Conservation (phyloP, 371 early-diverging fungal genomes). For the Mucor mucedo region DNA sequence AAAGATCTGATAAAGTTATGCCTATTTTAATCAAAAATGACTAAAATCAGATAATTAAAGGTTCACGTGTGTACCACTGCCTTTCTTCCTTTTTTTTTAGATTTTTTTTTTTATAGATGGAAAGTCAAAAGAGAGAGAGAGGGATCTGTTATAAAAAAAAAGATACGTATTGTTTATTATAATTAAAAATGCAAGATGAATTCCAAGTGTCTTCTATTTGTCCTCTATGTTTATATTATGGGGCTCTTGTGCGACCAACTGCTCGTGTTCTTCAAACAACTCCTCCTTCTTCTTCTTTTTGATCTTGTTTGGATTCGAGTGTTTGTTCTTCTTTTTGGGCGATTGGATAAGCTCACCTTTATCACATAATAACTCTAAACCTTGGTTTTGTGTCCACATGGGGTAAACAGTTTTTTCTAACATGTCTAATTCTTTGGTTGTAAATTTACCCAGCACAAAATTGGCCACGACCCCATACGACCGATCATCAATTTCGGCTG, state of each 20-base stretch:
- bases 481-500: constrained; percentile 33
- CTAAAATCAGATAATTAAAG: neutral
- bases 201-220: no score
- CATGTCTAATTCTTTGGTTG: constrained; percentile 44
- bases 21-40: neutral
- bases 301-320: constrained; percentile 2
- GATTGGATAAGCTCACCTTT: constrained; percentile 15
- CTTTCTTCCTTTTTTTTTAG: neutral
- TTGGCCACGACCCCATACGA: constrained; percentile 55
- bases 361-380: constrained; percentile 23
- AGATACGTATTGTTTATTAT: no score
- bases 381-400: constrained; percentile 24
- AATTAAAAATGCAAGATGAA: no score
- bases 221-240: no score
- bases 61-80: neutral
- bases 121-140: no score
- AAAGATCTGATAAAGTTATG: constrained; percentile 4
- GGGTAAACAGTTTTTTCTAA: constrained; percentile 48
- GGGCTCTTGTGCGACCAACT: neutral
- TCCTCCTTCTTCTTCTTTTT: constrained; percentile 2
- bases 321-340: constrained; percentile 14
- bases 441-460: constrained; percentile 67
- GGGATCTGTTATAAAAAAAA: no score
- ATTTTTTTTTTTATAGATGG: no score
- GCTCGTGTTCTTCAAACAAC: neutral